These are phyloP conservation scores for Saprolegnia diclina DNA, from an alignment of 352 stramenopile genomes.

Conservation along the genomic window DNA sequence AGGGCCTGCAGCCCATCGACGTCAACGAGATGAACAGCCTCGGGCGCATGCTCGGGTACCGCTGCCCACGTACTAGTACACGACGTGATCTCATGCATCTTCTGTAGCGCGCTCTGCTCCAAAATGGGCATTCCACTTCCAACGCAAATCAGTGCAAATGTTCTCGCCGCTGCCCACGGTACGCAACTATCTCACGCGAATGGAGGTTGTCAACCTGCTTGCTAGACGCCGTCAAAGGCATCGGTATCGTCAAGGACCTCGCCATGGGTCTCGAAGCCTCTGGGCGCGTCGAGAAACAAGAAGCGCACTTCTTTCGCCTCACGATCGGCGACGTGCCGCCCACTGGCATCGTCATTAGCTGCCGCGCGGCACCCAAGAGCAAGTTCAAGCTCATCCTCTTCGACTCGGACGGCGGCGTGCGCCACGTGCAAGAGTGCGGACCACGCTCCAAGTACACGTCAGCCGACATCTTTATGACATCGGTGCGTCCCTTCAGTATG, in stretches of 20 bases:
- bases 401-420: slow-evolving; percentile 65
- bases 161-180: slow-evolving; percentile 63
- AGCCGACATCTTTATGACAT: slow-evolving; percentile 83
- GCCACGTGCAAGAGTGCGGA: slow-evolving; percentile 77
- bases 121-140: slow-evolving; percentile 86
- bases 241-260: slow-evolving; percentile 48
- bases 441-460: slow-evolving; percentile 77
- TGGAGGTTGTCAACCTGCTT: background rate
- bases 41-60: slow-evolving; percentile 24
- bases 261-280: slow-evolving; percentile 65
- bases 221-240: background rate
- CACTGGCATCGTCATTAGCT: slow-evolving; percentile 71
- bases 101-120: slow-evolving; percentile 73
- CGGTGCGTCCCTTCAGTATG: slow-evolving; percentile 22
- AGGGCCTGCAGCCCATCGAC: slow-evolving; percentile 20
- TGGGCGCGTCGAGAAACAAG: slow-evolving; percentile 80
- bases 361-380: slow-evolving; percentile 70
- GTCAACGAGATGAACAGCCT: slow-evolving; percentile 26
- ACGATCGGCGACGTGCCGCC: slow-evolving; percentile 62
- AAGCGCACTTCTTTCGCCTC: slow-evolving; percentile 83
- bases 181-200: too few relatives aligned
- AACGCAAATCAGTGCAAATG: slow-evolving; percentile 81
- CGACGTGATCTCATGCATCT: background rate
- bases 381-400: slow-evolving; percentile 89
- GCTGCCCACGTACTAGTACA: too few relatives aligned